Conservation (phyloP, 2,329 filamentous ascomycete genomes). For the Ceratocystis colombiana region DNA sequence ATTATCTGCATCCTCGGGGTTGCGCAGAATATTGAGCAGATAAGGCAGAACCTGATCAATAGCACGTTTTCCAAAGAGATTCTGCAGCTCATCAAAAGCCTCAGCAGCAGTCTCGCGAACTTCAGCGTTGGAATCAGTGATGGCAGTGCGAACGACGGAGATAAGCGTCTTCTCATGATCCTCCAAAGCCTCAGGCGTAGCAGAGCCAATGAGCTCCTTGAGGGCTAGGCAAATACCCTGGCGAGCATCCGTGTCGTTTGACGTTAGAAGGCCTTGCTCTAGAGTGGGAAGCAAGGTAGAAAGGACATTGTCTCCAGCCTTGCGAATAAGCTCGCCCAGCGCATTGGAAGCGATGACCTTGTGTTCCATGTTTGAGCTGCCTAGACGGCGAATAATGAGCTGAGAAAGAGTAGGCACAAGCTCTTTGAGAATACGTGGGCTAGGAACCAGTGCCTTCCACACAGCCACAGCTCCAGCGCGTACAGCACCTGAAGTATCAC, state of each 20-base stretch:
- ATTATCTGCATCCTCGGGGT: conserved; percentile 79
- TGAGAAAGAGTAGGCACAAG: conserved; percentile 90
- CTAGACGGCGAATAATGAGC: conserved; percentile 84
- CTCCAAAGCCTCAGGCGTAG: conserved; percentile 77
- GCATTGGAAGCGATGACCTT: conserved; percentile 98
- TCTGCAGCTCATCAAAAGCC: conserved; percentile 90
- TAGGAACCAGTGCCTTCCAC: conserved; percentile 94
- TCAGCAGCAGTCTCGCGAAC: conserved; percentile 94
- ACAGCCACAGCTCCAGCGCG: conserved; percentile 82
- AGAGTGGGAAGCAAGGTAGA: conserved; percentile 80
- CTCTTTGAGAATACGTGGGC: conserved; percentile 85
- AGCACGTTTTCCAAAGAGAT: conserved; percentile 84
- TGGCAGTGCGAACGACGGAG: conserved; percentile 80
- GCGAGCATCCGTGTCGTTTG: conserved; percentile 83
- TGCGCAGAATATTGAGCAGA: conserved; percentile 78
- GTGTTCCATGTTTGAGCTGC: conserved; percentile 95
- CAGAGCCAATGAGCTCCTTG: conserved; percentile 82
- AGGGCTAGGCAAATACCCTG: conserved; percentile 96
- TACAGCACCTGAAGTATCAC: conserved; percentile 87
- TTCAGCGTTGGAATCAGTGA: conserved; percentile 80
- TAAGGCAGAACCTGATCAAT: conserved; percentile 92
- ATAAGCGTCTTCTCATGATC: conserved; percentile 94
- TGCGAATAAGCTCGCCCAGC: conserved; percentile 89
- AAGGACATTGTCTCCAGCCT: conserved; percentile 88
- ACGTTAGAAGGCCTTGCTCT: conserved; percentile 78